Conservation (phyloP, 352 stramenopile genomes). For the Globisporangium viniferum region DNA sequence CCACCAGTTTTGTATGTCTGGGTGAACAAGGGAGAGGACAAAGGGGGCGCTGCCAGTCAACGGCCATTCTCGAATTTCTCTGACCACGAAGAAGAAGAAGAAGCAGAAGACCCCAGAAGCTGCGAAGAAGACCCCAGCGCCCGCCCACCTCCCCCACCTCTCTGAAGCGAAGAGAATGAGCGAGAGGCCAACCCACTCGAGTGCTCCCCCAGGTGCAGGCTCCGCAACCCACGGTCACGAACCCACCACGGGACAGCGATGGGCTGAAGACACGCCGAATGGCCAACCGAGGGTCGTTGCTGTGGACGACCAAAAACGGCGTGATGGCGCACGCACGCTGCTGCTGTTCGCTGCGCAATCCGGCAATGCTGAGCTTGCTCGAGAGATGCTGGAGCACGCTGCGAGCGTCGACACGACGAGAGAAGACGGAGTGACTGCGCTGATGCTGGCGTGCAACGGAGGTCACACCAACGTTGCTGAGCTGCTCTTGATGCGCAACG, state of each 20-base stretch:
- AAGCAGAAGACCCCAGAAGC: neutral
- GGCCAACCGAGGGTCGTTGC: neutral
- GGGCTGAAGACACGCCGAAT: neutral
- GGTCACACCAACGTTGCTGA: neutral
- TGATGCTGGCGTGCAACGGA: neutral
- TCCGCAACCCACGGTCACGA: neutral
- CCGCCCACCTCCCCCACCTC: neutral
- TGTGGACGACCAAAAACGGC: neutral
- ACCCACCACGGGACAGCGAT: neutral
- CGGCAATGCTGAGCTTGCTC: neutral
- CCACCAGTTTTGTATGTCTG: no score
- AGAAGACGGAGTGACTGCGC: conserved; percentile 2
- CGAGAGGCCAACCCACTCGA: neutral
- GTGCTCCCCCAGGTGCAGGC: neutral
- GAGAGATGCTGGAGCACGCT: neutral
- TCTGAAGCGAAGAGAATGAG: neutral
- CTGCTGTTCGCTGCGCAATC: neutral
- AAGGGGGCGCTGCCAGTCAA: neutral
- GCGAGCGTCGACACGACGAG: neutral
- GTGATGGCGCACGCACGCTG: neutral
- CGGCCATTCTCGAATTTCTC: neutral
- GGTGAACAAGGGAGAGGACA: no score
- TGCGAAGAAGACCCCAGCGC: neutral
- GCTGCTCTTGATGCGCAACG: neutral
- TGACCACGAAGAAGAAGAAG: neutral